Base-by-base conservation (phyloP, 108 stramenopile genomes). In the Nitzschia sp. region DNA sequence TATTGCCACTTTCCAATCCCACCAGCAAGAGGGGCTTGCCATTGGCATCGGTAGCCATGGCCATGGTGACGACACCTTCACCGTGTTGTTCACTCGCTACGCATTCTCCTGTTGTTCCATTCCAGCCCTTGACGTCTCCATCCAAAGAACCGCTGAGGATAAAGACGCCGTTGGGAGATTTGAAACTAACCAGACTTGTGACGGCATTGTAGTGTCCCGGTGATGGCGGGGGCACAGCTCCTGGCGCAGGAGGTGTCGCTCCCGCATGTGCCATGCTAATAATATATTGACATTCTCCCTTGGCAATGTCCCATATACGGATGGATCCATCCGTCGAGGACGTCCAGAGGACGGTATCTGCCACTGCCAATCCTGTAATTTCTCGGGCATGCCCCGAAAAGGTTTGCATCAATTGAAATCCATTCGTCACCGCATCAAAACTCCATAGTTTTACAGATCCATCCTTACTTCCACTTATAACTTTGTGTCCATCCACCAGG, bases 61-160 rank as follows among this genome's bases (percentile, higher is more conserved):
- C 74, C 76, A 95, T 95, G 6, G 72, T 62, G 4, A 86, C 81
- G 8, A 95, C 85, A 13, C 93, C 90, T 68, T 89, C 87, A n/a
- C 83, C 87, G 66, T 92, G 87, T 18, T 28, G 33, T 71, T 91
- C 90, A 36, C 81, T 88, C 42, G 79, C 82, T 1, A 95, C 88
- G 55, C 89, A 90, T 31, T 86, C 75, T n/a, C 91, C 93, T 31
- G 88, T 90, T 2, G 70, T 66, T 1, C 84, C 83, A 66, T 92
- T 90, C 90, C 90, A 95, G 3, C 88, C 93, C 79, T 87, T 89
- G 54, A 95, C 81, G 18, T 85, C 83, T 54, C 91, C 87, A 67
- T 95, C 93, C 35, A 95, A 68, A 13, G 80, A 80, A 24, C 85
- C 83, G 64, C 82, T 86, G 61, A 95, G 66, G 3, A 95, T 83